These are phyloP conservation scores for Amoebophrya sp. DNA, from an alignment of 169 alveolate species.

Conservation along the genomic window DNA sequence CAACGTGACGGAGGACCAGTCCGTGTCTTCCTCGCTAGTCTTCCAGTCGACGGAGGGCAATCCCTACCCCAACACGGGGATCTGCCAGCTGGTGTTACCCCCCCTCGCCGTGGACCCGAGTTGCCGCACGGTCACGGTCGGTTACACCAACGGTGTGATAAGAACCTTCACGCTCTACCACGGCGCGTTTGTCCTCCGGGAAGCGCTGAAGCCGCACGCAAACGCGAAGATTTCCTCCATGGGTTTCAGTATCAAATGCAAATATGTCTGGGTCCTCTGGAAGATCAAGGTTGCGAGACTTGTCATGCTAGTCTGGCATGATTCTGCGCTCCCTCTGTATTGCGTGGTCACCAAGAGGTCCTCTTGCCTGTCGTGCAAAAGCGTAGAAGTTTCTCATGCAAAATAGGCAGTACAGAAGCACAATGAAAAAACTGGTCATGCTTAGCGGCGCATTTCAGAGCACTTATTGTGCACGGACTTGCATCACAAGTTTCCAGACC, in stretches of 20 bases:
- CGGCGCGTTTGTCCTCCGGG: slow-evolving; percentile 36
- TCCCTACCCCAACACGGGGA: background rate
- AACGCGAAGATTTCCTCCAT: background rate
- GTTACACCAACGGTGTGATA: slow-evolving; percentile 38
- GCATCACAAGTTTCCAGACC: too few species aligned
- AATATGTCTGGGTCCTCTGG: too few species aligned
- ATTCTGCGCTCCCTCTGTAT: too few species aligned
- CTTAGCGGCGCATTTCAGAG: too few species aligned
- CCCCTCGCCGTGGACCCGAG: background rate
- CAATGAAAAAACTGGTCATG: too few species aligned
- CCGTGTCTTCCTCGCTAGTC: background rate
- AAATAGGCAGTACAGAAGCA: too few species aligned
- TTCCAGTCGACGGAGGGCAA: background rate
- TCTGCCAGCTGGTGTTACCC: background rate
- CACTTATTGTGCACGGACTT: too few species aligned
- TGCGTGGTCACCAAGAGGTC: too few species aligned
- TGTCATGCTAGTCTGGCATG: too few species aligned
- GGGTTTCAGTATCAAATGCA: background rate
- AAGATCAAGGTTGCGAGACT: too few species aligned
- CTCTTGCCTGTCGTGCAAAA: too few species aligned
- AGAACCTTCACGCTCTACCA: slow-evolving; percentile 37
- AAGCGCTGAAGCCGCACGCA: background rate
- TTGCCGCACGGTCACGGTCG: background rate
- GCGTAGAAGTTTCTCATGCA: too few species aligned
- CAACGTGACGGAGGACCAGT: background rate